Evolutionary conservation across 1,139 yeast species (phyloP), one percentile per base, ranked within the genome.

Genomic region (Geotrichum carabidarum): DNA sequence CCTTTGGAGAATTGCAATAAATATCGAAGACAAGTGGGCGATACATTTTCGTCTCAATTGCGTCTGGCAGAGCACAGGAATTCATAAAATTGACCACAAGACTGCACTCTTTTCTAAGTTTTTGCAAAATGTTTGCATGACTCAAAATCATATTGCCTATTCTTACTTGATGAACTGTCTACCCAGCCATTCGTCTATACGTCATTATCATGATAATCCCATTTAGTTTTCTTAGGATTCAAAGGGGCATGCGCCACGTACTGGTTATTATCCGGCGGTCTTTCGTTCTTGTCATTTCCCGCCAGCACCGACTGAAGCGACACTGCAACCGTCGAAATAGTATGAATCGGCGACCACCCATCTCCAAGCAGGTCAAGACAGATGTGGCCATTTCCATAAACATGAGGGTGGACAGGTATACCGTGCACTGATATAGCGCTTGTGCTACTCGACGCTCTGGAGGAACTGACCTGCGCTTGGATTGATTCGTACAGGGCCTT

Each of bases 321-420:
- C 22, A 84, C 60, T 27, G 81, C 68, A 0, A 83, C 73, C 6
- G 82, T 72, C 48, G 76, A 76, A 2, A 84, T 72, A 0, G 82
- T 75, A 58, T 84, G 84, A 0, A 84, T 83, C 0, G 91, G 90
- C 0, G 88, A 77, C 93, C 93, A 85, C 46, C 79, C 86, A 8
- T 78, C 77, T 1, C 86, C 88, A 32, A 85, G 68, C 6, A 68
- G 59, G 49, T 69, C 71, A 35, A 61, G 71, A 65, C 93, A 85
- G 15, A 84, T 84, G 63, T 84, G 90, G 0, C 91, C 93, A 62
- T 84, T 84, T 41, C 84, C 76, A 64, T 85, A 85, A 2, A 85
- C 74, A 63, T 85, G 91, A 0, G 91, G 91, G 63, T 85, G 90
- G 1, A 82, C 59, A 0, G 91, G 91, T 6, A 83, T 74, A 34